A percentile compares a stretch with the other conserved stretches of the same genome.
phyloP scores from a whole-genome alignment of 345 rosid species.

The Anastatica hierochuntica region DNA sequence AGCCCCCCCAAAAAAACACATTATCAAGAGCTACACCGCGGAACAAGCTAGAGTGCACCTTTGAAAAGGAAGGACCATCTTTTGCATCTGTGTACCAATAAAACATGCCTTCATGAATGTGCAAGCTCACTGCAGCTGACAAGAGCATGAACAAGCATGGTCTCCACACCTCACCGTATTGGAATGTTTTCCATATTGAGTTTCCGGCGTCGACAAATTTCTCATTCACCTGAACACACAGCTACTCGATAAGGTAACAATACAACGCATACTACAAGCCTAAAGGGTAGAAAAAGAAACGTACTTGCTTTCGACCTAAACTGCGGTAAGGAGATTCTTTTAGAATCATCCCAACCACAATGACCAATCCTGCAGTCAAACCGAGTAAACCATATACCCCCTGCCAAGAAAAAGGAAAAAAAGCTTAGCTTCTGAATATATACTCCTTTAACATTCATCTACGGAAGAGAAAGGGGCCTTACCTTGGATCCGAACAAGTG shows the following conservation, averaged over 20 bases:
- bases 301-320: conserved; percentile 35
- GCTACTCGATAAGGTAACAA: conserved; percentile 6
- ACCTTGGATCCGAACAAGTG: conserved; percentile 46
- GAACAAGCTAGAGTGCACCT: no score
- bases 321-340: conserved; percentile 34
- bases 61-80: conserved; percentile 65
- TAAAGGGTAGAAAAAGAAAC: background rate
- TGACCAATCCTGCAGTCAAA: conserved; percentile 40
- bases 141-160: conserved; percentile 59
- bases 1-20: no score
- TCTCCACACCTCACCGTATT: conserved; percentile 53
- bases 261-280: background rate
- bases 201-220: conserved; percentile 53
- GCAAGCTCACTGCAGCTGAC: conserved; percentile 53
- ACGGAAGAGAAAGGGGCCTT: no score
- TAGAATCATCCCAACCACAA: conserved; percentile 41
- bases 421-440: no score
- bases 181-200: conserved; percentile 55
- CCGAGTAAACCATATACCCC: conserved; percentile 60
- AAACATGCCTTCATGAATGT: conserved; percentile 74
- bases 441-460: no score
- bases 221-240: conserved; percentile 38
- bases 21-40: no score
- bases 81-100: conserved; percentile 80
- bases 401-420: conserved; percentile 24